phyloP scores from a whole-genome alignment of 2,329 filamentous ascomycete species.

The Colletotrichum caudatum region DNA sequence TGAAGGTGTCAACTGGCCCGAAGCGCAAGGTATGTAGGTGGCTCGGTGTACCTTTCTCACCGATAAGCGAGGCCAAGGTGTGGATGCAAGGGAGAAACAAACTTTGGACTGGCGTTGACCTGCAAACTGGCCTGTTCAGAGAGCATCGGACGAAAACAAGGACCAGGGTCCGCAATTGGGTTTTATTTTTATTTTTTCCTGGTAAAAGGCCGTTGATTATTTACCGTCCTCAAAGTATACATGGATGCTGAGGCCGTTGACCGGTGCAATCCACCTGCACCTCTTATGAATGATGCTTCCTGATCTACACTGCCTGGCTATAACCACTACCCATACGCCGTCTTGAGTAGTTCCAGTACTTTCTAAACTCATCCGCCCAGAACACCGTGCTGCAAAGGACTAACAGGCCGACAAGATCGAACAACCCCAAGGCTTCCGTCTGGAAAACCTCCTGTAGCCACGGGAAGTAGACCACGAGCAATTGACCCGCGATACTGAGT shows the following conservation, averaged over 20 bases:
- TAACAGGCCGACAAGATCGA: constrained; percentile 80
- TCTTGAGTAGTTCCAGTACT: constrained; percentile 76
- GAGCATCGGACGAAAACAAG: constrained; percentile 3
- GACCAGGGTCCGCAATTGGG: background rate
- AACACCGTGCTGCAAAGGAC: constrained; percentile 89
- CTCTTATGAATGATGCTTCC: constrained; percentile 21
- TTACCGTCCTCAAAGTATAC: constrained; percentile 35
- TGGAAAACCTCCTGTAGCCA: constrained; percentile 96
- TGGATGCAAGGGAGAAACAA: constrained; percentile 34
- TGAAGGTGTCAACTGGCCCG: constrained; percentile 42
- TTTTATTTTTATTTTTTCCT: constrained; percentile 1
- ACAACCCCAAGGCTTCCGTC: constrained; percentile 83
- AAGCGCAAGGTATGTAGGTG: constrained; percentile 32
- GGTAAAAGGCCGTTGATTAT: constrained; percentile 34
- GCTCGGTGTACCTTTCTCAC: constrained; percentile 39
- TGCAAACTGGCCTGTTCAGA: constrained; percentile 23
- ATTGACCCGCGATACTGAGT: constrained; percentile 85
- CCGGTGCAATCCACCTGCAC: constrained; percentile 22
- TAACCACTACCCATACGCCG: constrained; percentile 71
- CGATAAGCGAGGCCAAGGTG: constrained; percentile 40
- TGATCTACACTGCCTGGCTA: constrained; percentile 71
- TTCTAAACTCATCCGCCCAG: constrained; percentile 92
- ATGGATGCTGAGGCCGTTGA: constrained; percentile 32
- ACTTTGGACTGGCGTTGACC: constrained; percentile 20
- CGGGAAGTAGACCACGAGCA: constrained; percentile 93